Conservation (phyloP, 768 basidiomycete species). For the Ramaria sp. region DNA sequence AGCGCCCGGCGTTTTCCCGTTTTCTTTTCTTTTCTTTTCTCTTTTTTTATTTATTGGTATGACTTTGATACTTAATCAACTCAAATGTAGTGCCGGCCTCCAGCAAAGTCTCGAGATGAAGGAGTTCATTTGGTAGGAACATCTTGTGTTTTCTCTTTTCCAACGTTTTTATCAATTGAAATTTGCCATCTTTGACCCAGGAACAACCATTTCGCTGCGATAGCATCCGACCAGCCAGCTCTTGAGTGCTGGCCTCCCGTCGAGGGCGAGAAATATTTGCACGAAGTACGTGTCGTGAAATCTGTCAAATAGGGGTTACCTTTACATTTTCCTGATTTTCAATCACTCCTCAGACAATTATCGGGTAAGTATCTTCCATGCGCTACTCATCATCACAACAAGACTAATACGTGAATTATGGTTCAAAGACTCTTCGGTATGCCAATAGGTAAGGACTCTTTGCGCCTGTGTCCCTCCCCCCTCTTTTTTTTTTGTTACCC, state of each 20-base stretch:
- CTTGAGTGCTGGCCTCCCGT: constrained; percentile 35
- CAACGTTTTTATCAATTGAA: too few species aligned
- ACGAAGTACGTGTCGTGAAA: constrained; percentile 3
- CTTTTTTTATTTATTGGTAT: too few species aligned
- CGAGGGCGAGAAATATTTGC: background rate
- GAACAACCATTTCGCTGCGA: constrained; percentile 64
- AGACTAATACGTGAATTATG: background rate
- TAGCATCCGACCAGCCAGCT: constrained; percentile 58
- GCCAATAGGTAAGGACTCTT: constrained; percentile 43
- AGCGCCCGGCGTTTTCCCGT: too few species aligned
- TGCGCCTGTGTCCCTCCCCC: background rate
- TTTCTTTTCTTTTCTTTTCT: too few species aligned
- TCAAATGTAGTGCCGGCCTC: constrained; percentile 42
- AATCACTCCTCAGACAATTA: constrained; percentile 32
- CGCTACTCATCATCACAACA: background rate
- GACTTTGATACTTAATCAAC: too few species aligned
- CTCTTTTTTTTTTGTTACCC: too few species aligned
- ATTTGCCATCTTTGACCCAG: constrained; percentile 22
- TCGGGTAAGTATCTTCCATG: constrained; percentile 37
- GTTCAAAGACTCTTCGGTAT: constrained; percentile 51
- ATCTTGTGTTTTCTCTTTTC: background rate
- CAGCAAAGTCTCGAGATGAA: constrained; percentile 64
- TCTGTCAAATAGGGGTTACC: background rate
- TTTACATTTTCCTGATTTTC: background rate
- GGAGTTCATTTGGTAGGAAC: constrained; percentile 53